Evolutionary conservation across 768 basidiomycete genomes (phyloP), one percentile per base, ranked within the genome.

Genomic region (Psilocybe cubensis): DNA sequence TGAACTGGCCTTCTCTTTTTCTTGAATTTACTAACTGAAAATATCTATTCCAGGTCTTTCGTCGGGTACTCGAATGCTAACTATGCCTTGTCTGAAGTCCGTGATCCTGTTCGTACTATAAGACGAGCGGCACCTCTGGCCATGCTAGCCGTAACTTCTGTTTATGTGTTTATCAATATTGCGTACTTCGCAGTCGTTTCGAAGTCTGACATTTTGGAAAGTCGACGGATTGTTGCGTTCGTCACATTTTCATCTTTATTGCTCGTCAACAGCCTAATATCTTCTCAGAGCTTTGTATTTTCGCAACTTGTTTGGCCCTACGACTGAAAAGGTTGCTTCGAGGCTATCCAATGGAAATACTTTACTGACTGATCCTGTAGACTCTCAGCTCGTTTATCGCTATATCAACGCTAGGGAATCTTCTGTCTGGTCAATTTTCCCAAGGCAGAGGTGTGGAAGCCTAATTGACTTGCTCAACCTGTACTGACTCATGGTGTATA

Each of bases 111-210:
- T 3, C 77, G 80, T 38, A 91, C 89, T 1, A 82, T 92, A 66
- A 89, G 85, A 64, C 74, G 80, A 9, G 91, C 89, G 0, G 87
- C 86, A 1, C 88, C 89, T 0, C 64, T 88, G 3, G 88, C 87
- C 0, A 81, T 91, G 77, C 49, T 76, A 6, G 74, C 77, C 21
- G 84, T 90, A n/a, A 77, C 83, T 0, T 60, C 79, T 0, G 77
- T 86, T 4, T 92, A 92, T 62, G 43, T 91, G 28, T 73, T 82
- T 10, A 82, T 88, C 52, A 90, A 90, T 60, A 63, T 91, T 7
- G 88, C 89, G 4, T 92, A 91, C 68, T 89, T 89, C 63, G 83
- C 86, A 0, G 91, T 85, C 3, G 86, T 92, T 3, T 84, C 86
- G 10, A 89, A 87, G 66, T 72, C 75, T 6, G 88, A 91, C 58